Percentiles rank a stretch among this genome's conserved stretches.
These are phyloP conservation scores for Exsudoporus frostii DNA, from an alignment of 768 basidiomycete species.

Conservation along the genomic window DNA sequence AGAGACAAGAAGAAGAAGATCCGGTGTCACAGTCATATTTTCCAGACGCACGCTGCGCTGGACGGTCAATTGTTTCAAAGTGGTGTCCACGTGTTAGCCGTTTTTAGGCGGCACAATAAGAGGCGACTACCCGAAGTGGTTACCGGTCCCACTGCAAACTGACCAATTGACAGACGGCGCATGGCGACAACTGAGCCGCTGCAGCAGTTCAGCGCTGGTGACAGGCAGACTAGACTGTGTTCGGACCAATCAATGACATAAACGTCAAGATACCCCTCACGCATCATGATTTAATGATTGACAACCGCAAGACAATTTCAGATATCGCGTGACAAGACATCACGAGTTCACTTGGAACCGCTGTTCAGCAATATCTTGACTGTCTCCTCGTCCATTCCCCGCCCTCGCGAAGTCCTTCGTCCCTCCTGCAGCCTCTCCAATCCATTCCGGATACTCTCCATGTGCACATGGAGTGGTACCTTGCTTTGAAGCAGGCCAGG, in stretches of 20 bases:
- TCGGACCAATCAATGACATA: too few relatives aligned
- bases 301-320: too few relatives aligned
- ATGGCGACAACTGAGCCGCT: neutral
- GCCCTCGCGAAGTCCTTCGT: constrained; percentile 49
- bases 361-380: constrained; percentile 23
- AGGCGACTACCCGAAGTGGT: constrained; percentile 1
- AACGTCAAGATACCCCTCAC: too few relatives aligned
- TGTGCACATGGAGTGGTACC: constrained; percentile 71
- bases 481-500: constrained; percentile 59
- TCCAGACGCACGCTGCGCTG: constrained; percentile 1
- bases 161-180: neutral
- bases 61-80: constrained; percentile 24
- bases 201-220: too few relatives aligned
- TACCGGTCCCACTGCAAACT: neutral
- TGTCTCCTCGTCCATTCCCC: constrained; percentile 40
- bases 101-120: constrained; percentile 31
- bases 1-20: neutral
- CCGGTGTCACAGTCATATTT: constrained; percentile 13
- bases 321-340: too few relatives aligned
- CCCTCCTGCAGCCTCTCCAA: constrained; percentile 55
- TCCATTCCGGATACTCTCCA: constrained; percentile 66
- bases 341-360: constrained; percentile 4
- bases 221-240: too few relatives aligned
- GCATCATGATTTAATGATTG: too few relatives aligned
- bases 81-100: constrained; percentile 8